Base-by-base conservation (phyloP, 2,329 filamentous ascomycete species). In the Graphilbum fragrans region DNA sequence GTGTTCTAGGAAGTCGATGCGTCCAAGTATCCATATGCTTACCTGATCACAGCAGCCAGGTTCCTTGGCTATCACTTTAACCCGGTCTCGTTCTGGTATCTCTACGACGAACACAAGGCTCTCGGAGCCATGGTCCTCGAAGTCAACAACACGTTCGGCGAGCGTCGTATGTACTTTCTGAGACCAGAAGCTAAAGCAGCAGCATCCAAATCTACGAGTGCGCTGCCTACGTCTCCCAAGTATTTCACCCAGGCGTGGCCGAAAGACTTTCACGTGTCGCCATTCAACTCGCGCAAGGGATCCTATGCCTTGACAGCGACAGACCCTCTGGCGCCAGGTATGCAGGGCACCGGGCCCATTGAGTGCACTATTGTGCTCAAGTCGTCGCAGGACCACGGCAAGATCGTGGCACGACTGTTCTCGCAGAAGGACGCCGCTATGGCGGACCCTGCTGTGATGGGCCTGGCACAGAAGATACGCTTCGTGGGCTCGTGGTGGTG, bases 231-330 rank as follows among this genome's bases (percentile, higher is more conserved):
- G 10, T n/a, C 31, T 8, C 27, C 38, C 9, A 41, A 40, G 17
- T 49, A 56, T 5, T 69, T 79, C 52, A 67, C 59, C 16, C 63
- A 69, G 18, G 60, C 61, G 0, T 83, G 77, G 74, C 57, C 62
- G 6, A 87, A 88, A 50, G 80, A 84, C 48, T 84, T 87, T 48
- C 82, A 86, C 52, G 79, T 86, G 17, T 86, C 80, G 1, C 79
- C 80, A 0, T 87, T 87, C 65, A 87, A 82, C 54, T 74, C 70
- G 6, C 65, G 70, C 23, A 69, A 70, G 40, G 73, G 73, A 3
- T 59, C 59, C 0, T 80, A 77, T 51, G 71, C 66, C 2, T 51
- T 78, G 14, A 50, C 59, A 11, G 64, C 69, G 2, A 57, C 55
- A 44, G 70, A 80, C 48, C 65, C 69, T 3, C 57, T 76, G 11